Evolutionary conservation across 805 yeast species (phyloP).

Genomic region (Candida corydali): DNA sequence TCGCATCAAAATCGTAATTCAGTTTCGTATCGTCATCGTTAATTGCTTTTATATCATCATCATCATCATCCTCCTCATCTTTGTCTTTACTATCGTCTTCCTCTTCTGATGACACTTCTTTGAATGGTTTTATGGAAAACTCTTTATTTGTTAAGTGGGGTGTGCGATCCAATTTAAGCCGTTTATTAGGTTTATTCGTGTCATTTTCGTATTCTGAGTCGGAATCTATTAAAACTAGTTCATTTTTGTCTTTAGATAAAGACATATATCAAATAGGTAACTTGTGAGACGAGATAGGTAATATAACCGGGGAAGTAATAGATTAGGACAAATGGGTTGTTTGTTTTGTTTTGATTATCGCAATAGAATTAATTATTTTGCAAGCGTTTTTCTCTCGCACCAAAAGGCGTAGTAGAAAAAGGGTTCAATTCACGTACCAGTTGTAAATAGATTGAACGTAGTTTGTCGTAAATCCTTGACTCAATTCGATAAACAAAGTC

Average conservation of each 20-base stretch:
- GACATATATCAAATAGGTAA: background rate
- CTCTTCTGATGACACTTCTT: slow-evolving; percentile 5
- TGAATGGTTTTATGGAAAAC: slow-evolving; percentile 7
- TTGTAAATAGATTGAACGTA: no score
- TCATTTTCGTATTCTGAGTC: slow-evolving; percentile 12
- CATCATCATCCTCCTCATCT: background rate
- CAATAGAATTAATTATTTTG: no score
- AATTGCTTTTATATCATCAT: slow-evolving; percentile 3
- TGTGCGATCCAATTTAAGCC: slow-evolving; percentile 3
- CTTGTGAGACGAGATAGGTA: background rate
- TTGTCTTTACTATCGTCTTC: slow-evolving; percentile 3
- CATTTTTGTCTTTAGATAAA: slow-evolving; percentile 11
- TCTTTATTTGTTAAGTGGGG: background rate
- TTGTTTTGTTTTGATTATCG: background rate
- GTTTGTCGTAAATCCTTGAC: no score
- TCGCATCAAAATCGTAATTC: background rate
- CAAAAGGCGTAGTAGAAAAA: no score
- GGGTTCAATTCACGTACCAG: no score
- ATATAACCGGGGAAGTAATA: background rate
- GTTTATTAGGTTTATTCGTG: slow-evolving; percentile 6
- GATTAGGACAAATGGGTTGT: no score
- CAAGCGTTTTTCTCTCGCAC: no score
- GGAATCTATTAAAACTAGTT: slow-evolving; percentile 23
- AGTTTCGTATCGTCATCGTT: no score
- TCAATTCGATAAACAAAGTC: no score